Conservation (phyloP, 257 asterid species). For the Scutellaria barbata region DNA sequence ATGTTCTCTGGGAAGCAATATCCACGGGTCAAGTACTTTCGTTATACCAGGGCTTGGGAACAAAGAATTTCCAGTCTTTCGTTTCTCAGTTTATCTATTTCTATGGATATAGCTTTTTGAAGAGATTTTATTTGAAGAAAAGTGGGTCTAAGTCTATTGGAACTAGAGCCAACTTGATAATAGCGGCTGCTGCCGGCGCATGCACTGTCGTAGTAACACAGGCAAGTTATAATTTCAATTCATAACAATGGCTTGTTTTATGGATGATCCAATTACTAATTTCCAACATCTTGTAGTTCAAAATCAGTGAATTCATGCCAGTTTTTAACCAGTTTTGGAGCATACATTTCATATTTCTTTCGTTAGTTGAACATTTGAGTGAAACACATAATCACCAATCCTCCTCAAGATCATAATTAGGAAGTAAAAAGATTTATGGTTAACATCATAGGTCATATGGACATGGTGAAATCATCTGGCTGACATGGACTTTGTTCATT, state of each 20-base stretch:
- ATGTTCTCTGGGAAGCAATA: slow-evolving; percentile 90
- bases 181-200: slow-evolving; percentile 94
- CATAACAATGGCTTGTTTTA: neutral
- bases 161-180: slow-evolving; percentile 76
- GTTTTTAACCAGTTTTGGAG: slow-evolving; percentile 5
- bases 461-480: neutral
- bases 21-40: slow-evolving; percentile 68
- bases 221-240: slow-evolving; percentile 47
- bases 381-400: neutral
- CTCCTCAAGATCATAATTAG: slow-evolving; percentile 6
- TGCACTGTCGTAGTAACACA: slow-evolving; percentile 78
- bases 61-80: slow-evolving; percentile 88
- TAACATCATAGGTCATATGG: neutral
- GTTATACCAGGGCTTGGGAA: slow-evolving; percentile 87
- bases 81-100: slow-evolving; percentile 81
- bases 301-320: neutral
- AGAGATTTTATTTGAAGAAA: slow-evolving; percentile 72
- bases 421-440: neutral
- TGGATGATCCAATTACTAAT: neutral
- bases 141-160: slow-evolving; percentile 82
- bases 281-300: neutral
- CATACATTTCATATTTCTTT: neutral
- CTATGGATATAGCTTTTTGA: slow-evolving; percentile 86
- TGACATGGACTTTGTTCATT: neutral
- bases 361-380: slow-evolving; percentile 10